phyloP scores from a whole-genome alignment of 1,284 basidiomycete genomes.

The Peniophora sp. region DNA sequence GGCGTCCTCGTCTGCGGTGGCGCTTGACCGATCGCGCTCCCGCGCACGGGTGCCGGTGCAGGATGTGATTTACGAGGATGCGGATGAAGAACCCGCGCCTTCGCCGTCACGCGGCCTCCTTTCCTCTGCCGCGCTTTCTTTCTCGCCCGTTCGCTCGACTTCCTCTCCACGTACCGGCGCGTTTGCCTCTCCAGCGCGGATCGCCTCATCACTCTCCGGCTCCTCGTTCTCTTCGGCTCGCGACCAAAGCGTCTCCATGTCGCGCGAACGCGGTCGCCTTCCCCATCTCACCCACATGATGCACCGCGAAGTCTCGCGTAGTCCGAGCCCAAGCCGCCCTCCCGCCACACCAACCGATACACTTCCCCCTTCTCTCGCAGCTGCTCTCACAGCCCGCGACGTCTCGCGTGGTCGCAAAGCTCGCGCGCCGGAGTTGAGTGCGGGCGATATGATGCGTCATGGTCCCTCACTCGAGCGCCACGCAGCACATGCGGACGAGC shows the following conservation, averaged over 20 bases:
- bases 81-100: neutral
- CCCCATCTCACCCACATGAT: slow-evolving; percentile 1
- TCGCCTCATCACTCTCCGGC: neutral
- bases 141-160: neutral
- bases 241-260: neutral
- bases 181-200: neutral
- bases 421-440: neutral
- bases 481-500: too few relatives aligned
- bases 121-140: neutral
- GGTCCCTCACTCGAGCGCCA: too few relatives aligned
- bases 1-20: neutral
- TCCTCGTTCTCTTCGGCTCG: neutral
- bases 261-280: neutral
- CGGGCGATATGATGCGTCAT: too few relatives aligned
- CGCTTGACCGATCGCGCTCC: neutral
- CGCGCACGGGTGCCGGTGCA: neutral
- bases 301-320: slow-evolving; percentile 18
- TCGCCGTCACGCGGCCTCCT: neutral
- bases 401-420: neutral
- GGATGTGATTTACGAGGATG: neutral
- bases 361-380: neutral
- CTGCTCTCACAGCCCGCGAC: neutral
- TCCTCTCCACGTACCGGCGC: neutral
- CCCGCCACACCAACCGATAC: slow-evolving; percentile 26
- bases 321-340: slow-evolving; percentile 30